Evolutionary conservation across 306 rosid genomes (phyloP).

Genomic region (Rosa rugosa): DNA sequence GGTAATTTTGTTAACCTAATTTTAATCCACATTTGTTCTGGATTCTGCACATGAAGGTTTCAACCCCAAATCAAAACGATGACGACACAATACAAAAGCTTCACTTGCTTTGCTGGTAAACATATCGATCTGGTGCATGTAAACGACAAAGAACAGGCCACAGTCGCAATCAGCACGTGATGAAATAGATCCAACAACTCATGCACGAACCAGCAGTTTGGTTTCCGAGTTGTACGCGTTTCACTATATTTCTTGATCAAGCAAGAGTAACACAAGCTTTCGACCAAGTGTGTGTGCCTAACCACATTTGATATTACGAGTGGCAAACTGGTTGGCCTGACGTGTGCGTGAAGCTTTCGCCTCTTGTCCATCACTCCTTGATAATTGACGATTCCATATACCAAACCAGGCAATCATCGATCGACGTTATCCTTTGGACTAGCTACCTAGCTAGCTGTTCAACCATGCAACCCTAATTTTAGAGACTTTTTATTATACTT

Average conservation of each 20-base stretch:
- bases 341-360: background rate
- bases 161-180: background rate
- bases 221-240: background rate
- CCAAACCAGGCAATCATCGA: background rate
- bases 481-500: background rate
- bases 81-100: background rate
- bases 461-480: background rate
- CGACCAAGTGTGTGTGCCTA: background rate
- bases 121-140: background rate
- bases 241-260: background rate
- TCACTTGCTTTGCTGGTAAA: constrained; percentile 8
- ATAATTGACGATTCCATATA: background rate
- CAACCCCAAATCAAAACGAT: background rate
- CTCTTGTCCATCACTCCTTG: constrained; percentile 5
- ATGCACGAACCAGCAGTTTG: background rate
- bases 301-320: background rate
- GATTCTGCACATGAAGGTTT: background rate
- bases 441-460: background rate
- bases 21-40: background rate
- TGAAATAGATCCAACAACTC: background rate
- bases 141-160: background rate
- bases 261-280: constrained; percentile 16
- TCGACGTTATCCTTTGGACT: background rate
- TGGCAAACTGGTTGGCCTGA: constrained; percentile 18
- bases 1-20: background rate